Conservation (phyloP, 2,329 filamentous ascomycete genomes). For the Myriosclerotinia scirpicola region DNA sequence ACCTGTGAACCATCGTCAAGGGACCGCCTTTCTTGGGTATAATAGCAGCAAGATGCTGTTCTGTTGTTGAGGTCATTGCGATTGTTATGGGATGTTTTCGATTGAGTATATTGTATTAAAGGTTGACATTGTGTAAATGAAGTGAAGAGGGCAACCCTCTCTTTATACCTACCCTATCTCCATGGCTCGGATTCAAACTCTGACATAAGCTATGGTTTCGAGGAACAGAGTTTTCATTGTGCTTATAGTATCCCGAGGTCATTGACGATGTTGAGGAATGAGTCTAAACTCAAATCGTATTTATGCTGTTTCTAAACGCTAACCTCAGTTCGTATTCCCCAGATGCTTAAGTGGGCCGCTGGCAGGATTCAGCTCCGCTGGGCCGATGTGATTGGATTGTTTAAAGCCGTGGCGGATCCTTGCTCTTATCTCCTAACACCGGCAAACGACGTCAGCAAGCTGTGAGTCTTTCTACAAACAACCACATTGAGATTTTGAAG, state of each 20-base stretch:
- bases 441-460: not conserved
- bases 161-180: slow-evolving; percentile 2
- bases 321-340: not conserved
- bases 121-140: not conserved
- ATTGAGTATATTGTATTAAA: not conserved
- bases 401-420: not conserved
- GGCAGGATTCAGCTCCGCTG: no score
- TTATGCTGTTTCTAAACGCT: not conserved
- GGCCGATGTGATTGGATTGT: not conserved
- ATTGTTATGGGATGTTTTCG: not conserved
- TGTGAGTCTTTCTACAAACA: not conserved
- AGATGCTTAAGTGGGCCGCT: not conserved
- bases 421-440: slow-evolving; percentile 1
- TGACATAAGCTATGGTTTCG: not conserved
- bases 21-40: not conserved
- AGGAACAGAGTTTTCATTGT: not conserved
- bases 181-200: not conserved
- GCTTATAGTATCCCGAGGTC: not conserved
- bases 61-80: not conserved
- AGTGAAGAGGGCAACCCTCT: not conserved
- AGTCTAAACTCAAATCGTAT: not conserved
- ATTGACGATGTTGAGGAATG: not conserved
- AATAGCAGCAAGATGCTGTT: slow-evolving; percentile 17
- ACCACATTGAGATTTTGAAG: not conserved
- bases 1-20: slow-evolving; percentile 10